Conservation (phyloP, 2,329 filamentous ascomycete species). For the Geosmithia flava region DNA sequence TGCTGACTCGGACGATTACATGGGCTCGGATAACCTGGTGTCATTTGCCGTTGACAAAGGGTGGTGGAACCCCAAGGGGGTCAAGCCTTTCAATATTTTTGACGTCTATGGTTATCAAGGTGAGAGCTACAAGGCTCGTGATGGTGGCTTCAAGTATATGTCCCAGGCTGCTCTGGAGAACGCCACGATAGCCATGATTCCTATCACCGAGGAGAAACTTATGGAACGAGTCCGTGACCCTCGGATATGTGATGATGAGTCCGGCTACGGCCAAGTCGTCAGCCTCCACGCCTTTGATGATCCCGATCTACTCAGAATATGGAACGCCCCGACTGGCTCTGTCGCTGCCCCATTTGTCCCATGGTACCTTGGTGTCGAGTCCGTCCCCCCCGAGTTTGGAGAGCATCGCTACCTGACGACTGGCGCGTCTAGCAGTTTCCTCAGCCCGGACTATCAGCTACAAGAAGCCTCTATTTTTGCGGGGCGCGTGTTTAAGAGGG, state of each 20-base stretch:
- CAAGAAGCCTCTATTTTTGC: constrained; percentile 13
- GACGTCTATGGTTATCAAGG: constrained; percentile 10
- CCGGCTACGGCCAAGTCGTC: constrained; percentile 14
- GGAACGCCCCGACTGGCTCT: constrained; percentile 13
- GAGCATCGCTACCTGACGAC: constrained; percentile 14
- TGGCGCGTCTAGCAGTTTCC: constrained; percentile 11
- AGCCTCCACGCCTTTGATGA: constrained; percentile 7
- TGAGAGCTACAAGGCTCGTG: constrained; percentile 9
- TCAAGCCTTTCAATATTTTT: constrained; percentile 13
- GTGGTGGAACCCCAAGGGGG: constrained; percentile 11
- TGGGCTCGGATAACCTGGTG: constrained; percentile 13
- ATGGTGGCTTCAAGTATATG: constrained; percentile 17
- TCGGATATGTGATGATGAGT: constrained; percentile 13
- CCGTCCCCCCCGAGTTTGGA: constrained; percentile 12
- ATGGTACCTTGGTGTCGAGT: constrained; percentile 13
- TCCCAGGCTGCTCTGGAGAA: constrained; percentile 12
- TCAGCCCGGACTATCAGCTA: constrained; percentile 12
- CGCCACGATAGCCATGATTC: constrained; percentile 23
- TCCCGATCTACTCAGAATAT: constrained; percentile 10
- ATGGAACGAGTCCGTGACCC: constrained; percentile 19
- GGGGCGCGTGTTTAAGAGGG: constrained; percentile 13
- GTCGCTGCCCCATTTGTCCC: constrained; percentile 13
- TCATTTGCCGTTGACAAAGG: constrained; percentile 12
- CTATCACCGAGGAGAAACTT: constrained; percentile 35
- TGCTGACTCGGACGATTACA: constrained; percentile 8